Evolutionary conservation across 2,329 filamentous ascomycete genomes (phyloP).

Genomic region (Pseudogymnoascus sp.): DNA sequence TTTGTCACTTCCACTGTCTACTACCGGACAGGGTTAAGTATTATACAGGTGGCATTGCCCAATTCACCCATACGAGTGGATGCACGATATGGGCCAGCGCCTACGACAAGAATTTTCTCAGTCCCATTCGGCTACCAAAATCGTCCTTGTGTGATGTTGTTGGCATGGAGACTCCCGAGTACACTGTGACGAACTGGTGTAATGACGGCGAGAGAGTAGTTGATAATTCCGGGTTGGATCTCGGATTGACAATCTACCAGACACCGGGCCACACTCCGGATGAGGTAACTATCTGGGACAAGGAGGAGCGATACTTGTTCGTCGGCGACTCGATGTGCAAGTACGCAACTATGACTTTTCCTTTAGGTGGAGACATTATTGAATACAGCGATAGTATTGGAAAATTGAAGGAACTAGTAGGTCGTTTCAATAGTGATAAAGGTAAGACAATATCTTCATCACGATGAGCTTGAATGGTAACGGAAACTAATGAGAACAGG

Average conservation of each 20-base stretch:
- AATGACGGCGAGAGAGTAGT: slow-evolving; percentile 11
- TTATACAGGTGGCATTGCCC: slow-evolving; percentile 30
- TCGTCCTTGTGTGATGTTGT: slow-evolving; percentile 37
- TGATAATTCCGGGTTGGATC: slow-evolving; percentile 13
- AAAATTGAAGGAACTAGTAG: neutral
- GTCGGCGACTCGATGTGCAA: slow-evolving; percentile 42
- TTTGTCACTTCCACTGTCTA: neutral
- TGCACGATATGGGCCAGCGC: slow-evolving; percentile 28
- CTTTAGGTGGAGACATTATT: neutral
- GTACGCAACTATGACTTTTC: slow-evolving; percentile 15
- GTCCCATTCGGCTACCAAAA: slow-evolving; percentile 15
- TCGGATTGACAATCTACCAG: slow-evolving; percentile 37
- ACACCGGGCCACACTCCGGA: slow-evolving; percentile 42
- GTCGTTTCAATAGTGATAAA: neutral
- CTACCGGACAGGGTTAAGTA: neutral
- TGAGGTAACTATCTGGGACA: slow-evolving; percentile 39
- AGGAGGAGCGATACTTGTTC: slow-evolving; percentile 36
- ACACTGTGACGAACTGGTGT: slow-evolving; percentile 36
- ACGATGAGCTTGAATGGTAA: neutral
- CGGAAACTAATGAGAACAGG: neutral
- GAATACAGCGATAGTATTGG: neutral
- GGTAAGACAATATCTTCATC: neutral
- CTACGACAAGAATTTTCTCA: slow-evolving; percentile 24
- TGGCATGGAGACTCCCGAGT: slow-evolving; percentile 32
- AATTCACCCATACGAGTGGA: slow-evolving; percentile 26